Conservation (phyloP, 257 asterid species). For the Paraleonurus japonicus region DNA sequence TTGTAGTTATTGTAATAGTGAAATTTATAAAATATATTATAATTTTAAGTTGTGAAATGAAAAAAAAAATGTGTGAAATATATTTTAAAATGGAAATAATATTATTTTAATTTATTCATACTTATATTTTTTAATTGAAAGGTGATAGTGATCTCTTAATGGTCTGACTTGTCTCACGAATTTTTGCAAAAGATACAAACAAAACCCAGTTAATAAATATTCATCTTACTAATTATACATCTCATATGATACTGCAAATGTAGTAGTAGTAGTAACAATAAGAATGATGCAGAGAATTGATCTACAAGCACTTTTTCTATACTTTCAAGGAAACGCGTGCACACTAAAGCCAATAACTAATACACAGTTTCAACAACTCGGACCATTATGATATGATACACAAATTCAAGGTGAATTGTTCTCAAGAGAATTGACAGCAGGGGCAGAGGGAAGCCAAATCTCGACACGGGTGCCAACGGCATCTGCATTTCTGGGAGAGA, state of each 20-base stretch:
- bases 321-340: too few species aligned
- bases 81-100: too few species aligned
- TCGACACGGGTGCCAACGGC: slow-evolving; percentile 81
- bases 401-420: not conserved
- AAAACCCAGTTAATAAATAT: not conserved
- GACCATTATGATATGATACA: not conserved
- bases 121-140: too few species aligned
- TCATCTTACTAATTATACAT: not conserved
- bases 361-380: not conserved
- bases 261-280: not conserved
- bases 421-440: not conserved
- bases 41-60: too few species aligned
- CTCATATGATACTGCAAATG: not conserved
- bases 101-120: too few species aligned
- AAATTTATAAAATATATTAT: too few species aligned
- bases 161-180: too few species aligned
- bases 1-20: too few species aligned
- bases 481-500: slow-evolving; percentile 68
- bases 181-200: too few species aligned
- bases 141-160: too few species aligned
- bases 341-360: too few species aligned
- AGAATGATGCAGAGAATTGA: not conserved
- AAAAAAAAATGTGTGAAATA: too few species aligned
- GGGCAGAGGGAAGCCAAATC: slow-evolving; percentile 75
- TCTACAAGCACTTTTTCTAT: not conserved